phyloP scores from a whole-genome alignment of 2,329 filamentous ascomycete species.

The Mollisiaceae sp. region DNA sequence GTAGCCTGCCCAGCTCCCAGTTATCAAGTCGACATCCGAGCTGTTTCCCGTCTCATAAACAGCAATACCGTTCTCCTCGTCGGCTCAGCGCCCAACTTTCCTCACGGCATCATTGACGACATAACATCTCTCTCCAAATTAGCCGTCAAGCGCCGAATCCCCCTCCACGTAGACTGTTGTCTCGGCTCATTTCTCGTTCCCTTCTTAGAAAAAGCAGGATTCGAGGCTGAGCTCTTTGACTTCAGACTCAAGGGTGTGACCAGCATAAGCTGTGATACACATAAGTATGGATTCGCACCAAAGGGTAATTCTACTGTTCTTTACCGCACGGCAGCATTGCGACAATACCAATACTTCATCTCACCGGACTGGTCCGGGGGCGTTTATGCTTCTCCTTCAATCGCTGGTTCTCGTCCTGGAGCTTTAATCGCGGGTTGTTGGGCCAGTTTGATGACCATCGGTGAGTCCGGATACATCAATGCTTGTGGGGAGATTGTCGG shows the following conservation, averaged over 20 bases:
- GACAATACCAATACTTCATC: conserved; percentile 95
- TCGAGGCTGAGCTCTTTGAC: conserved; percentile 86
- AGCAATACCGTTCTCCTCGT: conserved; percentile 93
- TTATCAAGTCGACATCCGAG: conserved; percentile 82
- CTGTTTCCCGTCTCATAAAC: conserved; percentile 86
- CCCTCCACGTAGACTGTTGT: conserved; percentile 96
- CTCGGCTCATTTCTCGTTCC: conserved; percentile 94
- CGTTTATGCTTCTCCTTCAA: conserved; percentile 91
- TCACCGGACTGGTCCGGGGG: conserved; percentile 94
- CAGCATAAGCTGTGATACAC: conserved; percentile 94
- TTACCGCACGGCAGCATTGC: conserved; percentile 79
- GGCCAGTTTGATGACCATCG: conserved; percentile 87
- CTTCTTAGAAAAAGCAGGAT: conserved; percentile 91
- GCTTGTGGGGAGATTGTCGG: conserved; percentile 89
- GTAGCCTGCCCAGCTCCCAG: conserved; percentile 84
- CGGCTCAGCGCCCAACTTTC: conserved; percentile 95
- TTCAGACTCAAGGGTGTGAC: conserved; percentile 94
- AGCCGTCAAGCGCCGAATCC: conserved; percentile 78
- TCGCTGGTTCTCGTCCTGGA: conserved; percentile 90
- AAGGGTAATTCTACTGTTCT: conserved; percentile 95
- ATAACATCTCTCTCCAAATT: conserved; percentile 84
- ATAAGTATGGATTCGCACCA: conserved; percentile 98
- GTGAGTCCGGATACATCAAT: conserved; percentile 85
- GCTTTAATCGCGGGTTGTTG: conserved; percentile 96
- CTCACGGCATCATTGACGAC: conserved; percentile 97